phyloP scores from a whole-genome alignment of 2,329 filamentous ascomycete species.

The Diaporthe citriasiana region DNA sequence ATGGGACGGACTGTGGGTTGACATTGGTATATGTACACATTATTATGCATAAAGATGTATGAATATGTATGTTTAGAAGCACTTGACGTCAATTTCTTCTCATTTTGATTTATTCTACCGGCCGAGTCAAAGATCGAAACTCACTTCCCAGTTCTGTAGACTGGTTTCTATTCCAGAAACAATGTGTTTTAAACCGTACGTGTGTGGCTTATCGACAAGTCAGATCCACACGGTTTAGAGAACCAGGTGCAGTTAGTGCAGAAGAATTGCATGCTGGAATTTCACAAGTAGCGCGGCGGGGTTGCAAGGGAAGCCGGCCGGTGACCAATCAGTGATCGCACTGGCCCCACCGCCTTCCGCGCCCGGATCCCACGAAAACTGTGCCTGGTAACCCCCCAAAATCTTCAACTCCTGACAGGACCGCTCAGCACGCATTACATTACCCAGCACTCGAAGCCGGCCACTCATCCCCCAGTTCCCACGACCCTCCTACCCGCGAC shows the following conservation, averaged over 20 bases:
- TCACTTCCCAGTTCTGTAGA: background rate
- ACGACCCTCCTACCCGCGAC: constrained; percentile 38
- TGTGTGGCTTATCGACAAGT: background rate
- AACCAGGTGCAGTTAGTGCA: background rate
- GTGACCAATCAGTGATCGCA: constrained; percentile 18
- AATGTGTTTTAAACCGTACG: too few species aligned
- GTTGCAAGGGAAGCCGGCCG: background rate
- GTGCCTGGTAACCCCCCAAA: constrained; percentile 30
- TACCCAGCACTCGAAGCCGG: background rate
- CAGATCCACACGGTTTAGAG: background rate
- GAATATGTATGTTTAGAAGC: background rate
- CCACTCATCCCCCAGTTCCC: background rate
- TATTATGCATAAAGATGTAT: background rate
- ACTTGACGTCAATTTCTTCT: background rate
- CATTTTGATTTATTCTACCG: too few species aligned
- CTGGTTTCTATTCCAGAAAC: background rate
- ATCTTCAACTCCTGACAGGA: constrained; percentile 33
- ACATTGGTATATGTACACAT: background rate
- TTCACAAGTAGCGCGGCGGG: constrained; percentile 6
- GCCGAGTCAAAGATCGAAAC: too few species aligned
- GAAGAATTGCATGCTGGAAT: background rate
- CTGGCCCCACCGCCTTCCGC: constrained; percentile 34
- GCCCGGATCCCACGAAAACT: constrained; percentile 37
- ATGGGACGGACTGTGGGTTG: background rate
- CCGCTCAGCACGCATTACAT: background rate